Evolutionary conservation across 345 rosid genomes (phyloP), one percentile per base, ranked within the genome.

Genomic region (Erodium maritimum): DNA sequence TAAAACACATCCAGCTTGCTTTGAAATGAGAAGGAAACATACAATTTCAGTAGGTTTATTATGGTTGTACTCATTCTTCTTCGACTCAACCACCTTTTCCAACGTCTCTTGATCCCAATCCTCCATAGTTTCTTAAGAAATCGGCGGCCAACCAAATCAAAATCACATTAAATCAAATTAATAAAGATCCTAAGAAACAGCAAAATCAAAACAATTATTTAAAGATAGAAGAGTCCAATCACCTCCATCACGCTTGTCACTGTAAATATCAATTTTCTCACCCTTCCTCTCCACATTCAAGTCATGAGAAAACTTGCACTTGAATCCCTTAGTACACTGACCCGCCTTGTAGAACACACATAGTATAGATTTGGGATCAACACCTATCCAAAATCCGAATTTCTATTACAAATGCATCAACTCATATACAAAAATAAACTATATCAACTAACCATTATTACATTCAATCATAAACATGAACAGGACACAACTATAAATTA

Each of bases 241-340:
- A 91, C 95, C 95, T 81, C 79, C 57, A 50, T 93, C 95, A 23
- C 95, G 99, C 82, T 77, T 77, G 56, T 89, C 96, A 52, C 94
- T 84, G 67, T 86, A 93, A 57, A 93, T 60, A 61, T 87, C 94
- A 60, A 89, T 85, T 80, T 93, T 93, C 76, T 85, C 99, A 33
- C 99, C 99, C 86, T 93, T 93, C 69, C 99, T 81, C 76, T 87
- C 94, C 55, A 91, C 75, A 78, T 87, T 93, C 82, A 93, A 63
- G 72, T 87, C 96, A 62, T 93, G 99, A 0, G 99, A 93, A 66
- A 93, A 85, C 66, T 93, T 93, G 88, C 96, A 93, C 73, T 89
- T 85, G 65, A 89, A 89, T 21, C 95, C 96, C 70, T 93, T 85
- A 1, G 78, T 72, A 63, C 99, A 93, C 62, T 89, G 99, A 58